These are phyloP conservation scores for Apiospora marii DNA, from an alignment of 2,329 filamentous ascomycete genomes.

Conservation along the genomic window DNA sequence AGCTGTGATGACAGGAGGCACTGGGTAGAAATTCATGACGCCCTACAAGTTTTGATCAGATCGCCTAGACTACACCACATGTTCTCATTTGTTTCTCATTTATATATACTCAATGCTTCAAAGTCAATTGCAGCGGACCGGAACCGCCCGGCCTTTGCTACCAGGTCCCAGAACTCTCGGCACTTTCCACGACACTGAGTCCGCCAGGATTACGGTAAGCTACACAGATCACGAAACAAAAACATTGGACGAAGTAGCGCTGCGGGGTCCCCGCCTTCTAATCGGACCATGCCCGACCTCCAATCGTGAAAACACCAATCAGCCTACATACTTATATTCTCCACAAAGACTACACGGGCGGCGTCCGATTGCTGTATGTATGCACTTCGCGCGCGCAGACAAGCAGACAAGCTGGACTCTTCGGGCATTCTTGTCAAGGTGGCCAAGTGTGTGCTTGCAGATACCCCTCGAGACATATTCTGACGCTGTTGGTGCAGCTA, in stretches of 20 bases:
- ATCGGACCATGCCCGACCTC: not conserved
- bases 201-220: not conserved
- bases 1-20: constrained; percentile 44
- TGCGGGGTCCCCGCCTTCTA: not conserved
- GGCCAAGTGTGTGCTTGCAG: not conserved
- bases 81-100: not conserved
- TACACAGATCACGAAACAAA: not conserved
- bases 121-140: not conserved
- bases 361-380: not conserved
- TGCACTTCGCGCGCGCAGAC: too few relatives aligned
- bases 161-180: not conserved
- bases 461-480: not conserved
- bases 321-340: not conserved
- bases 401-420: not conserved
- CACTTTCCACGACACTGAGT: not conserved
- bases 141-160: not conserved
- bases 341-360: constrained; percentile 1
- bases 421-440: not conserved
- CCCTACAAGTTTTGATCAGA: not conserved
- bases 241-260: not conserved
- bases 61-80: too few relatives aligned
- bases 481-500: not conserved
- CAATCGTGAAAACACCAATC: not conserved
- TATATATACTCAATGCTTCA: not conserved
- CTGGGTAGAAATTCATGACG: constrained; percentile 46